phyloP scores from a whole-genome alignment of 2,329 filamentous ascomycete species.

The Trichoderma sp. region DNA sequence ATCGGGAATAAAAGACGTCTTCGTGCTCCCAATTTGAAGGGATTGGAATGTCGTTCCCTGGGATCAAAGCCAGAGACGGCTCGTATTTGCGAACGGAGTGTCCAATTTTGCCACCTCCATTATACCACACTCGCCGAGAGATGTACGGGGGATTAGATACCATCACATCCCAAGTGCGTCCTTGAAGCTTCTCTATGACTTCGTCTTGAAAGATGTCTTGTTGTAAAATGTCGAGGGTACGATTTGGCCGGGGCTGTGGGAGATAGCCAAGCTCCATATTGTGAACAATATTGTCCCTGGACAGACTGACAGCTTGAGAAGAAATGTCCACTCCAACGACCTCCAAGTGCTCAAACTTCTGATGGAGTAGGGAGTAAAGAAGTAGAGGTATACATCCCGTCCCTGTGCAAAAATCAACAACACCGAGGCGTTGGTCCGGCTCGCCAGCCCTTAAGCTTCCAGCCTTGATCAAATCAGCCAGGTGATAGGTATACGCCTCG shows the following conservation, averaged over 20 bases:
- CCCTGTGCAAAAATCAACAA: conserved; percentile 88
- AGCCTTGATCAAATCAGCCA: conserved; percentile 49
- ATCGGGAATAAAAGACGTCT: conserved; percentile 66
- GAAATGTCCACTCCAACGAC: conserved; percentile 78
- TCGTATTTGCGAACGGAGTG: conserved; percentile 84
- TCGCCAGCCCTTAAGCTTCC: conserved; percentile 21
- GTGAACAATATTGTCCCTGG: conserved; percentile 61
- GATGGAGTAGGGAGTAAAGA: conserved; percentile 62
- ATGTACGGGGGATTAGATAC: conserved; percentile 93
- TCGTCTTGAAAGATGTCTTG: conserved; percentile 52
- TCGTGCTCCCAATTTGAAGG: conserved; percentile 40
- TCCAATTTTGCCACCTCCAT: conserved; percentile 45
- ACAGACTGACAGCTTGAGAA: conserved; percentile 61
- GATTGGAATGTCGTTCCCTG: conserved; percentile 34
- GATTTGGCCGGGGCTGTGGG: conserved; percentile 19
- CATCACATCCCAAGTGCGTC: conserved; percentile 60
- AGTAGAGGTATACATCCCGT: conserved; percentile 87
- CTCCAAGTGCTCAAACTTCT: conserved; percentile 43
- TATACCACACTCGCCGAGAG: conserved; percentile 53
- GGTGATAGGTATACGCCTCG: conserved; percentile 64
- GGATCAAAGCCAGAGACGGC: conserved; percentile 76
- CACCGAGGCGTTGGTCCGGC: conserved; percentile 45
- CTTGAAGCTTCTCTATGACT: conserved; percentile 35
- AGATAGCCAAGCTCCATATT: conserved; percentile 43
- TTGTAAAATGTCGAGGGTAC: conserved; percentile 46